Evolutionary conservation across 257 asterid species (phyloP).

Genomic region (Fraxinus cuspidata): DNA sequence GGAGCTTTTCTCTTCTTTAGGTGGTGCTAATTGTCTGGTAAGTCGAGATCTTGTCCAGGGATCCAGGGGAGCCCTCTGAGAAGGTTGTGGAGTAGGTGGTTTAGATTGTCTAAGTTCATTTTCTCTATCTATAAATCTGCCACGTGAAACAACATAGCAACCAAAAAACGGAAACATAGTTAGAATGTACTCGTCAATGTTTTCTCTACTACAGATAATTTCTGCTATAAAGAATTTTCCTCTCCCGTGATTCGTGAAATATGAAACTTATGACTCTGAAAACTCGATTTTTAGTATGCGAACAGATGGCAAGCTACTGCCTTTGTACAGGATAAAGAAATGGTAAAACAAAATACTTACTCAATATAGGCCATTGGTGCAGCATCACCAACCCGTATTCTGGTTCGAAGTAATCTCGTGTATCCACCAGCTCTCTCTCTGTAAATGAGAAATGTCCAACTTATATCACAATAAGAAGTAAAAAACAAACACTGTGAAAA

Average conservation of each 20-base stretch:
- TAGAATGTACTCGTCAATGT: not conserved
- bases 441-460: slow-evolving; percentile 18
- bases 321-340: not conserved
- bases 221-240: not conserved
- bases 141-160: slow-evolving; percentile 13
- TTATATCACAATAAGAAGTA: slow-evolving; percentile 16
- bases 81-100: slow-evolving; percentile 73
- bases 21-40: slow-evolving; percentile 79
- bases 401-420: slow-evolving; percentile 87
- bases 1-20: slow-evolving; percentile 65
- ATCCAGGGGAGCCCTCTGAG: slow-evolving; percentile 69
- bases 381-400: slow-evolving; percentile 94
- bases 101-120: slow-evolving; percentile 87
- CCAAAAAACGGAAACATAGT: not conserved
- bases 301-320: slow-evolving; percentile 2
- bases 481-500: not conserved
- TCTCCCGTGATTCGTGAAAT: not conserved
- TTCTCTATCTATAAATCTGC: slow-evolving; percentile 92
- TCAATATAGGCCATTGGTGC: slow-evolving; percentile 92
- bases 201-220: not conserved
- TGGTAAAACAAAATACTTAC: slow-evolving; percentile 38
- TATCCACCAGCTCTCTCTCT: slow-evolving; percentile 91
- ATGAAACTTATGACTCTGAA: not conserved
- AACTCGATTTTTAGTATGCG: not conserved
- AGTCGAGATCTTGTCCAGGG: slow-evolving; percentile 97